phyloP scores from a whole-genome alignment of 2,329 filamentous ascomycete species.

The Diaporthe eres region DNA sequence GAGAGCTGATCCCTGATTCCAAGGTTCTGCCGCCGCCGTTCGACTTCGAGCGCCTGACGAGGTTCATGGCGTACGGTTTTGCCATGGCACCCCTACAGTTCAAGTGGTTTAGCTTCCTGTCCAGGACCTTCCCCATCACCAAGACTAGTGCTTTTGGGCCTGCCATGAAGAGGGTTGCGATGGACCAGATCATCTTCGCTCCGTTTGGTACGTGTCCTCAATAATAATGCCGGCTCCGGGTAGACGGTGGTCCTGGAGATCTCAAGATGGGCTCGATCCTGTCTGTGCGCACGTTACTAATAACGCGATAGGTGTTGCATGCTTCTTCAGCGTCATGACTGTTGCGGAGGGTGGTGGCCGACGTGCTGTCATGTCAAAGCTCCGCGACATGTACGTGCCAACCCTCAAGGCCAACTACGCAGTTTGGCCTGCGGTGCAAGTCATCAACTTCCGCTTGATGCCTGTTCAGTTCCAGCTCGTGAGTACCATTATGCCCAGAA shows the following conservation, averaged over 20 bases:
- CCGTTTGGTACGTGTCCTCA: constrained; percentile 75
- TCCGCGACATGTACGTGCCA: constrained; percentile 93
- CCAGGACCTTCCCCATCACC: constrained; percentile 84
- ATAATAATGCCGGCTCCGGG: too few relatives aligned
- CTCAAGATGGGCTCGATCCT: not conserved
- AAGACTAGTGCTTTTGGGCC: constrained; percentile 81
- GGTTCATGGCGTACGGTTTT: constrained; percentile 98
- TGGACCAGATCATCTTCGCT: constrained; percentile 94
- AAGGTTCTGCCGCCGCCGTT: constrained; percentile 82
- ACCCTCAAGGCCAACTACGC: constrained; percentile 96
- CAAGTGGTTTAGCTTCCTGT: constrained; percentile 93
- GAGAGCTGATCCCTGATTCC: constrained; percentile 77
- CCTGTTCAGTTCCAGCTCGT: constrained; percentile 97
- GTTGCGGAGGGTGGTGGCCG: constrained; percentile 91
- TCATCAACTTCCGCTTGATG: constrained; percentile 96
- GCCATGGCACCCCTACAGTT: constrained; percentile 96
- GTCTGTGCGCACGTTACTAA: constrained; percentile 1
- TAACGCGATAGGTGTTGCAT: constrained; percentile 70
- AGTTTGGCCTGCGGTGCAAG: constrained; percentile 95
- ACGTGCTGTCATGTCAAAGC: constrained; percentile 84
- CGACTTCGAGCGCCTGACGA: constrained; percentile 92
- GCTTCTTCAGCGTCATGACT: constrained; percentile 98
- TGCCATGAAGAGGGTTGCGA: constrained; percentile 89
- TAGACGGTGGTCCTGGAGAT: constrained; percentile 45
- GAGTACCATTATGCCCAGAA: constrained; percentile 57